Conservation (phyloP, 805 yeast species). For the Clavispora vitiphila region DNA sequence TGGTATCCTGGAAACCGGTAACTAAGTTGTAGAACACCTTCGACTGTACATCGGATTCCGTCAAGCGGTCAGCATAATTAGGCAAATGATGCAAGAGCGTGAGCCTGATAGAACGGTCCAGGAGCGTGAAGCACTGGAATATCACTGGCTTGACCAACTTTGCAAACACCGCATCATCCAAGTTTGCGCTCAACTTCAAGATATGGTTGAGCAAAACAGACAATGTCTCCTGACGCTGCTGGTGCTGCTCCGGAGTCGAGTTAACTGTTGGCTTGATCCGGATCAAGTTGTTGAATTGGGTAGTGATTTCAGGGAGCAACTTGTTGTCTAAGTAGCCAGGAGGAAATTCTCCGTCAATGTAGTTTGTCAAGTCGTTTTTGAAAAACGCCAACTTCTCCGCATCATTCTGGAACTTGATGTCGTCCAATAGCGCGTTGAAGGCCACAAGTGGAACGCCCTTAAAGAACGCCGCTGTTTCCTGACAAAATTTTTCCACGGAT, state of each 20-base stretch:
- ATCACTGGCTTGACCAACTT: constrained; percentile 54
- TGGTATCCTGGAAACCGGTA: constrained; percentile 85
- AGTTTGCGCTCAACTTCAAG: constrained; percentile 29
- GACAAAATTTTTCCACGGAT: constrained; percentile 24
- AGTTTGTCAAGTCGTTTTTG: constrained; percentile 25
- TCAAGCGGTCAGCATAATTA: constrained; percentile 43
- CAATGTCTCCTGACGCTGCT: constrained; percentile 33
- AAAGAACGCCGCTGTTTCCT: constrained; percentile 22
- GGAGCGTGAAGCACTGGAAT: constrained; percentile 54
- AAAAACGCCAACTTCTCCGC: constrained; percentile 48
- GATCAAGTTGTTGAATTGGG: constrained; percentile 28
- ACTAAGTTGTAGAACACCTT: constrained; percentile 62
- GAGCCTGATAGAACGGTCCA: constrained; percentile 76
- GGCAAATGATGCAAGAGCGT: constrained; percentile 64
- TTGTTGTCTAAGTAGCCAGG: constrained; percentile 52
- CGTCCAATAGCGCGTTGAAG: constrained; percentile 50
- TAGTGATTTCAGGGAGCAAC: constrained; percentile 66
- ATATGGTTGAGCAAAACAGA: constrained; percentile 38
- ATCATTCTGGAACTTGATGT: constrained; percentile 48
- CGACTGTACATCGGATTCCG: constrained; percentile 59
- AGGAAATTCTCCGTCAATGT: constrained; percentile 32
- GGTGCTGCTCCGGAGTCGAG: constrained; percentile 25
- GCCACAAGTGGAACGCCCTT: constrained; percentile 43
- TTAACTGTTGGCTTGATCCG: constrained; percentile 22
- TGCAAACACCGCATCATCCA: constrained; percentile 31